Evolutionary conservation across 495 filamentous ascomycete species (phyloP), one percentile per base, ranked within the genome.

Genomic region (Venustampulla echinocandica): DNA sequence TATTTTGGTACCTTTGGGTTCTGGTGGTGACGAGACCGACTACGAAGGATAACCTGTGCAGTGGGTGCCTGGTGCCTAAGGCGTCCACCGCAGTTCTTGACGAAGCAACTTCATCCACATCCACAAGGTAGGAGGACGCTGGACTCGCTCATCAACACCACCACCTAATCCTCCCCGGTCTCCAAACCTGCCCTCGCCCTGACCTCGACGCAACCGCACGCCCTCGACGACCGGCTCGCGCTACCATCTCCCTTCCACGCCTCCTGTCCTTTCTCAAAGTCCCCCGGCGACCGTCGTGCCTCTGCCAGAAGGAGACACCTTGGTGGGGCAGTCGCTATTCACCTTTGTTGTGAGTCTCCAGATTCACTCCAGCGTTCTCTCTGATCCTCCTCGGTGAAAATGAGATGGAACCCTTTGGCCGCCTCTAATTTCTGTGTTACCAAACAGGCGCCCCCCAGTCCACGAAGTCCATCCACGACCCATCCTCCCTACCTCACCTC

Each of bases 291-390:
- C 22, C 37, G 19, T 11, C 34, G 30, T 20, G 21, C 11, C 14
- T 14, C 45, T 34, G 27, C 15, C 35, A 50, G 34, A 52, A 46
- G 27, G 44, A 51, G 24, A 42, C 47, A 45, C 46, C 51, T 52
- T 58, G 55, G 55, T 58, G 55, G 55, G 55, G 55, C 55, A 58
- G 46, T 35, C 4, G 21, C 47, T 32, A 4, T 50, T 44, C 35
- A 46, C 48, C 43, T 33, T 48, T 17, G 17, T 25, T 32, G 50
- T 53, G 45, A 50, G 50, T 53, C 46, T 42, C 35, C 42, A 34
- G 43, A 47, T 32, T 34, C 38, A 7, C n/a, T 30, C 27, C 27
- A 43, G 19, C 32, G 27, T 11, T 2, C 25, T 23, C 24, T 33
- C 4, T 6, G 14, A 41, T 4, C 9, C 28, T 3, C 3, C 9